Evolutionary conservation across 768 basidiomycete genomes (phyloP).

Genomic region (Macrocybe gigantea): DNA sequence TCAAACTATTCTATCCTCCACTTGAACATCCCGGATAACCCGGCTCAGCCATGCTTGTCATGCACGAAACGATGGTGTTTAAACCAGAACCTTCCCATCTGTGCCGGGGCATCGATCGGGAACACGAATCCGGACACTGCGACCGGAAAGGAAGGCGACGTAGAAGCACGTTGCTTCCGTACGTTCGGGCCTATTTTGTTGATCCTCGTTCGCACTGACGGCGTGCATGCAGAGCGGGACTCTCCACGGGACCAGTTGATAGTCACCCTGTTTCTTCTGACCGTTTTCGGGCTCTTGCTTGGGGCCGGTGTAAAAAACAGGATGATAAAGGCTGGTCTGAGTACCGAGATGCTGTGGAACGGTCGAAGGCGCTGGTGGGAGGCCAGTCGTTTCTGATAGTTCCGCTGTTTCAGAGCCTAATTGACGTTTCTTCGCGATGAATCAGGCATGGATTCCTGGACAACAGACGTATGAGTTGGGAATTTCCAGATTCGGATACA

Average conservation of each 20-base stretch:
- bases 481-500: constrained; percentile 39
- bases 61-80: constrained; percentile 96
- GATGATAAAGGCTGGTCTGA: constrained; percentile 74
- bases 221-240: constrained; percentile 66
- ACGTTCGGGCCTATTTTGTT: constrained; percentile 25
- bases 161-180: constrained; percentile 96
- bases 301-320: constrained; percentile 80
- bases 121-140: constrained; percentile 90
- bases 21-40: constrained; percentile 74
- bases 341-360: constrained; percentile 58
- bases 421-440: background rate
- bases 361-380: constrained; percentile 78
- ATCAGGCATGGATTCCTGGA: constrained; percentile 52
- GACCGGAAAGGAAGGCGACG: constrained; percentile 92
- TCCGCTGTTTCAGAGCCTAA: constrained; percentile 3
- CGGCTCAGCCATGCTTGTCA: constrained; percentile 84
- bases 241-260: constrained; percentile 93
- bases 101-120: constrained; percentile 74
- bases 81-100: constrained; percentile 84
- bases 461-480: constrained; percentile 43
- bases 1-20: constrained; percentile 83
- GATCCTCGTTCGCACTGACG: constrained; percentile 4
- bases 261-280: constrained; percentile 85
- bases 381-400: constrained; percentile 37
- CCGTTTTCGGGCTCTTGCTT: constrained; percentile 79